Evolutionary conservation across 2,329 filamentous ascomycete species (phyloP).

Genomic region (Sclerotinia sclerotiorum): DNA sequence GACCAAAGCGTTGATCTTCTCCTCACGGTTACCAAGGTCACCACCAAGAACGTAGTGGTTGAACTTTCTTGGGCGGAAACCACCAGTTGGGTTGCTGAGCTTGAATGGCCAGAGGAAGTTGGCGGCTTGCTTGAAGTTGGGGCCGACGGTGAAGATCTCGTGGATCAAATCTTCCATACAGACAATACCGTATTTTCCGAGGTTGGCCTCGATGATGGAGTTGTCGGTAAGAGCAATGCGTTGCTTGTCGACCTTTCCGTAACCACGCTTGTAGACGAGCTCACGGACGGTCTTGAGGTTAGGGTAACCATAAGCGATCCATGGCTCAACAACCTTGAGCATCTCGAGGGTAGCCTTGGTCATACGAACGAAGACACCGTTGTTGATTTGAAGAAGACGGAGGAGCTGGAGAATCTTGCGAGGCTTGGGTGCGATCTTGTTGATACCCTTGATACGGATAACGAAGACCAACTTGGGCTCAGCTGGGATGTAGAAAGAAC

Average conservation of each 20-base stretch:
- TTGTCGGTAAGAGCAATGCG: conserved; percentile 96
- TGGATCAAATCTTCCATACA: conserved; percentile 99
- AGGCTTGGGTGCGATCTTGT: conserved; percentile 99
- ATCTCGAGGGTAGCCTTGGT: conserved; percentile 98
- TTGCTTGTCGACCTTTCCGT: conserved; percentile 99
- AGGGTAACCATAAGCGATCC: conserved; percentile 98
- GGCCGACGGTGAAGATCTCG: conserved; percentile 97
- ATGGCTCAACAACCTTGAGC: conserved; percentile 98
- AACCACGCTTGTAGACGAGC: conserved; percentile 99
- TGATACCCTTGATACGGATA: conserved; percentile 99
- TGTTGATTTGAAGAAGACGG: conserved; percentile 99
- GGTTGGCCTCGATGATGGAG: conserved; percentile 91
- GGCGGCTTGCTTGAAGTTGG: conserved; percentile 99
- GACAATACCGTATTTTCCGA: conserved; percentile 98
- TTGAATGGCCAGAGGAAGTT: conserved; percentile 99
- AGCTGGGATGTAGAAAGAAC: conserved; percentile 89
- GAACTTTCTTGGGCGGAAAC: conserved; percentile 95
- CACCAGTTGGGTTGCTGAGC: conserved; percentile 96
- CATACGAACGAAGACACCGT: conserved; percentile 94
- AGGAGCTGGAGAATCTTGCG: conserved; percentile 99
- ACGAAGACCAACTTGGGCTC: conserved; percentile 98
- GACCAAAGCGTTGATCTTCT: conserved; percentile 47
- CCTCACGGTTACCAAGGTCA: conserved; percentile 98
- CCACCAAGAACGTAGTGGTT: conserved; percentile 60
- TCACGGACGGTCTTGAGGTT: conserved; percentile 99